A percentile compares a stretch with the other conserved stretches of the same genome.
Conservation (phyloP, 2,329 filamentous ascomycete species). For the Fusarium goolgardi region DNA sequence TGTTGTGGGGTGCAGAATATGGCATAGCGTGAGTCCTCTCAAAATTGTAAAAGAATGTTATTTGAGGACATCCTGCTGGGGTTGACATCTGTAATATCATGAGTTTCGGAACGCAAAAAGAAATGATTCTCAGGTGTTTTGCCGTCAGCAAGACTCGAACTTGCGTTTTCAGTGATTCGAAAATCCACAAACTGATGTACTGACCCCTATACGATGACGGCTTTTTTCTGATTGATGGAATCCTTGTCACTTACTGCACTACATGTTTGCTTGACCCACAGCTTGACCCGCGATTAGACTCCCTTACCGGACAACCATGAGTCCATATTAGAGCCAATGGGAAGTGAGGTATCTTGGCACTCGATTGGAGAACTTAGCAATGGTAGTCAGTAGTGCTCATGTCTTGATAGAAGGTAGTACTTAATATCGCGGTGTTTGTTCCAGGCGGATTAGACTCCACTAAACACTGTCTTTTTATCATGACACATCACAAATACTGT, state of each 20-base stretch:
- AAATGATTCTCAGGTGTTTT: not conserved
- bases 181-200: conserved; percentile 33
- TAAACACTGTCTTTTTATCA: no score
- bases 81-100: no score
- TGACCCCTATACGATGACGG: conserved; percentile 35
- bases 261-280: not conserved
- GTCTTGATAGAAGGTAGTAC: not conserved
- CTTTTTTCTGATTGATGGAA: conserved; percentile 2
- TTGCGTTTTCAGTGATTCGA: conserved; percentile 31
- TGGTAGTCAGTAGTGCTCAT: not conserved
- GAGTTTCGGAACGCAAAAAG: not conserved
- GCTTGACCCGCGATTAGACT: no score
- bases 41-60: no score
- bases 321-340: not conserved
- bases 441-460: no score
- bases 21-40: not conserved
- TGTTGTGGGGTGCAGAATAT: not conserved
- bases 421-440: no score
- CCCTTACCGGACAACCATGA: not conserved
- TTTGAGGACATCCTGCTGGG: no score
- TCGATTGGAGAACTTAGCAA: not conserved
- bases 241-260: not conserved
- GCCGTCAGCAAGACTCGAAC: conserved; percentile 34
- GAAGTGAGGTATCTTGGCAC: not conserved
- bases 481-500: no score